These are phyloP conservation scores for Populus hybrid DNA, from an alignment of 441 rosid genomes.

Conservation along the genomic window DNA sequence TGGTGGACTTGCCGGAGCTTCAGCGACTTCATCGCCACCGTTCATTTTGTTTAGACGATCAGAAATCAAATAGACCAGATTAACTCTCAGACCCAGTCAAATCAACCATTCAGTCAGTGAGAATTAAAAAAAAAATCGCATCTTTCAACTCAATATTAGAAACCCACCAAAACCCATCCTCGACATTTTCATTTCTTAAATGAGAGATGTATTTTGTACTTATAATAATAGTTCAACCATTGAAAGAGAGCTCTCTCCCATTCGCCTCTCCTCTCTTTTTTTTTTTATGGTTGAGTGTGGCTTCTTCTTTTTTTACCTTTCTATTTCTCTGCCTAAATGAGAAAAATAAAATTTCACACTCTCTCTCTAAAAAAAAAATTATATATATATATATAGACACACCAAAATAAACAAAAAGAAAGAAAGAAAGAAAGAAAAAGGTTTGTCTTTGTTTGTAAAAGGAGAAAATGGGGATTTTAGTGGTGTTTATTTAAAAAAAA, in stretches of 20 bases:
- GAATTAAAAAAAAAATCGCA: slow-evolving; percentile 23
- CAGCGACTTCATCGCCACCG: slow-evolving; percentile 64
- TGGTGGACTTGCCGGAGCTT: slow-evolving; percentile 48
- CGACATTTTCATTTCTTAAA: slow-evolving; percentile 2
- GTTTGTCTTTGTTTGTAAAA: neutral
- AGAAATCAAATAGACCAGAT: slow-evolving; percentile 15
- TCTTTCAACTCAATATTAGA: slow-evolving; percentile 9
- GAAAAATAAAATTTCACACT: neutral
- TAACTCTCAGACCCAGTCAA: slow-evolving; percentile 7
- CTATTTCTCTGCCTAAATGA: neutral
- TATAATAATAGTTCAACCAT: neutral
- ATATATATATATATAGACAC: no score
- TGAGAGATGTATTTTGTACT: neutral
- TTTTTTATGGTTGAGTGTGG: neutral
- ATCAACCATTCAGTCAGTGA: neutral
- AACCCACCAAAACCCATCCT: slow-evolving; percentile 16
- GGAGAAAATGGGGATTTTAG: slow-evolving; percentile 7
- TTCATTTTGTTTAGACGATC: slow-evolving; percentile 43
- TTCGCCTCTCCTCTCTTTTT: no score
- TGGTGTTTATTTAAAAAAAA: no score
- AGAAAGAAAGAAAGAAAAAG: no score
- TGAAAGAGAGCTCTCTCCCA: neutral
- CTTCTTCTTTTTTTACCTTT: neutral
- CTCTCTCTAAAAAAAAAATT: slow-evolving; percentile 3
- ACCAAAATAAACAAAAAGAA: no score